Conservation (phyloP, 176 grass and related monocot species). For the maize (Zea mays) region Zm-B73-REFERENCE-NAM-5.0 NC_050103.1:91649001-91649500, state of each 20-base stretch:
- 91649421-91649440: background rate
- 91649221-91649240: background rate
- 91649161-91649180: slow-evolving; percentile 7
- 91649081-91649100: too few relatives aligned
- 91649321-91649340: background rate
- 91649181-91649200: background rate
- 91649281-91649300: slow-evolving; percentile 6
- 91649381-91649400: background rate
- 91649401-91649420: background rate
- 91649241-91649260: background rate
- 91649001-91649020: background rate
- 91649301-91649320: slow-evolving; percentile 15
- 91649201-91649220: slow-evolving; percentile 25
- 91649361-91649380: background rate
- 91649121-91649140: background rate
- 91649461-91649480: background rate
- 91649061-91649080: slow-evolving; percentile 26
- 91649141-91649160: slow-evolving; percentile 12
- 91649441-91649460: background rate
- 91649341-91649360: background rate
- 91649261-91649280: slow-evolving; percentile 2
- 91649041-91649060: slow-evolving; percentile 20
- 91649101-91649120: background rate
- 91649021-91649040: background rate
- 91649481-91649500: background rate